Base-by-base conservation (phyloP, 2,329 filamentous ascomycete species). In the Trichoderma sp. region DNA sequence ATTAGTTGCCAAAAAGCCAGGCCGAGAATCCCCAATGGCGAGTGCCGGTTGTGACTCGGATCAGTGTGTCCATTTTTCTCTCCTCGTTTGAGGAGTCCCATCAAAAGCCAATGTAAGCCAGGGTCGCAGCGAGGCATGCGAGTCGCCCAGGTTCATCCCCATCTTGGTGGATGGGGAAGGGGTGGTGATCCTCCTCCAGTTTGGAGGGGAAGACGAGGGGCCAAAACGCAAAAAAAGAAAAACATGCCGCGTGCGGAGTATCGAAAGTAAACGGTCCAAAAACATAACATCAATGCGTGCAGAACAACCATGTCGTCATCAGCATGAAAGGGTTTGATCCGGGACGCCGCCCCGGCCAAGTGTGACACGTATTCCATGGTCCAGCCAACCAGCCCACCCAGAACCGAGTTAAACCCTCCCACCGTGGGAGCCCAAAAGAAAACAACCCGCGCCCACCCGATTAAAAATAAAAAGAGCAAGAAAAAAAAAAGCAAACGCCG, bases 401-500 rank as follows among this genome's bases (percentile, higher is more conserved):
- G 70, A 70, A 61, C 68, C 70, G 35, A 68, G 57, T 63, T 65
- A 66, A 67, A 65, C 61, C 67, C 64, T 70, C 50, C 66, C 58
- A 56, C 56, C 61, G 45, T 60, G 50, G 61, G 35, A 58, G 48
- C 35, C 53, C 37, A 61, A 65, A 45, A 56, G 35, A n/a, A 64
- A 56, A 37, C 42, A 68, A 67, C 45, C 54, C 64, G 67, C 64
- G 63, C 64, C 59, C 57, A 35, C 70, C 71, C 68, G 71, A 25
- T 29, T 22, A 32, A 54, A 54, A 32, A 42, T 9, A 63, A 59
- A 15, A 29, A 35, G 12, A 45, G 29, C n/a, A 34, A 13, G 10
- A 22, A 59, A 29, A 19, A 35, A 48, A 22, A 19, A 57, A 54
- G 67, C 70, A 79, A 87, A 87, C 85, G 84, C 85, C 85, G 75